A percentile compares a stretch with the other conserved stretches of the same genome.
phyloP scores from a whole-genome alignment of 73 alveolate species.

The Tetrahymena borealis region DNA sequence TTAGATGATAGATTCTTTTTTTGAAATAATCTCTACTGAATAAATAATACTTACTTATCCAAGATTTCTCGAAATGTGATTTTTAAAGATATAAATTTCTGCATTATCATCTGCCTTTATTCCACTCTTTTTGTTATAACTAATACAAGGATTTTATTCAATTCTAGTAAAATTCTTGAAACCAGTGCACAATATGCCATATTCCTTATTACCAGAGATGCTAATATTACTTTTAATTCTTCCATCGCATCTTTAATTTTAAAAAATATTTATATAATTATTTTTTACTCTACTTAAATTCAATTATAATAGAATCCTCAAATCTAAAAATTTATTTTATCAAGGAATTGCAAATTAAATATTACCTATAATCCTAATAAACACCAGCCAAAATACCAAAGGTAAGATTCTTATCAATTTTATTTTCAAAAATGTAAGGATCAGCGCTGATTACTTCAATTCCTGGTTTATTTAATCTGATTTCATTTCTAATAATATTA shows the following conservation, averaged over 20 bases:
- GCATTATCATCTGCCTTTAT: constrained; percentile 77
- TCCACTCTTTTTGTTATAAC: constrained; percentile 86
- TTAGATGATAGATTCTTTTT: not conserved
- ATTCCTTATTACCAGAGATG: constrained; percentile 70
- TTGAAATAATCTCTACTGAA: not conserved
- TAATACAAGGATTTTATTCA: constrained; percentile 60
- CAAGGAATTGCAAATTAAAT: not conserved
- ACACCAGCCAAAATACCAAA: constrained; percentile 53
- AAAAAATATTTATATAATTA: not conserved
- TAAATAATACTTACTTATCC: constrained; percentile 42
- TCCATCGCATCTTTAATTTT: constrained; percentile 59
- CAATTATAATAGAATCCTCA: not conserved
- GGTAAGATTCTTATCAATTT: constrained; percentile 44
- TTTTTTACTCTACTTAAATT: not conserved
- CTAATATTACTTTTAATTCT: constrained; percentile 42
- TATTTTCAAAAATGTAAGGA: constrained; percentile 54
- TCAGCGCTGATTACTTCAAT: constrained; percentile 53
- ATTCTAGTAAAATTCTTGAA: constrained; percentile 60
- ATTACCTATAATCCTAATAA: constrained; percentile 17
- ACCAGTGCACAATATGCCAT: constrained; percentile 84
- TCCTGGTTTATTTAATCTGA: constrained; percentile 52
- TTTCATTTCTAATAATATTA: constrained; percentile 53
- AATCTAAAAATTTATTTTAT: not conserved
- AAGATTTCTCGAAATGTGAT: constrained; percentile 68
- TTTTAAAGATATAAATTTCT: constrained; percentile 56